phyloP scores from a whole-genome alignment of 2,329 filamentous ascomycete species.

The Rhynchosporium graminicola region DNA sequence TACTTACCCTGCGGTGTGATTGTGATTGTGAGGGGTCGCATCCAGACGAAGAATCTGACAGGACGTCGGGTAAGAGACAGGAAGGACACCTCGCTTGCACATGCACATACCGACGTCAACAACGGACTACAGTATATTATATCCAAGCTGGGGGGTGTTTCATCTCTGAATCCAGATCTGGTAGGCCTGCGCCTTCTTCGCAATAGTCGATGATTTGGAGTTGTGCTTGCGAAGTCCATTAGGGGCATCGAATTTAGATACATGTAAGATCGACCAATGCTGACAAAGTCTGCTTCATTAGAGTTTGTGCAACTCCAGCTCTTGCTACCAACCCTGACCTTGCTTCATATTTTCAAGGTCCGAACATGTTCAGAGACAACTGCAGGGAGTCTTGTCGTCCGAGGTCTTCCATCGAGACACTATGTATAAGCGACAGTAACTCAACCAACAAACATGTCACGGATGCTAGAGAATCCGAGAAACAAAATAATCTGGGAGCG shows the following conservation, averaged over 20 bases:
- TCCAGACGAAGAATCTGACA: neutral
- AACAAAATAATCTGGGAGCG: too few species aligned
- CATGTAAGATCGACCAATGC: neutral
- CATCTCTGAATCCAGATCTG: neutral
- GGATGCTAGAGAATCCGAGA: too few species aligned
- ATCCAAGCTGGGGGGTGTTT: neutral
- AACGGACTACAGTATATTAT: neutral
- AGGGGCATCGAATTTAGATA: neutral
- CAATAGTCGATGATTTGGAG: conserved; percentile 4
- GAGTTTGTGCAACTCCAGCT: neutral
- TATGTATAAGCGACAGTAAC: too few species aligned
- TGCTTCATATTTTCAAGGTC: neutral
- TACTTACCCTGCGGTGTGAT: neutral
- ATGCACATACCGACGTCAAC: neutral
- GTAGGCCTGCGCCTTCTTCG: neutral
- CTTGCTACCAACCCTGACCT: neutral
- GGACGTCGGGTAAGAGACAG: neutral
- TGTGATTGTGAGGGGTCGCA: neutral
- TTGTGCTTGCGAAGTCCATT: neutral
- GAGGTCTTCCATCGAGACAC: neutral
- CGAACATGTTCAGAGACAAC: neutral
- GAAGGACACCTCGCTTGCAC: conserved; percentile 8
- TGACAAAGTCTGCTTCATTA: neutral
- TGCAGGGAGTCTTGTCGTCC: neutral
- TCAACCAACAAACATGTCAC: too few species aligned